phyloP scores from a whole-genome alignment of 495 filamentous ascomycete genomes.

The Elasticomyces elasticus region DNA sequence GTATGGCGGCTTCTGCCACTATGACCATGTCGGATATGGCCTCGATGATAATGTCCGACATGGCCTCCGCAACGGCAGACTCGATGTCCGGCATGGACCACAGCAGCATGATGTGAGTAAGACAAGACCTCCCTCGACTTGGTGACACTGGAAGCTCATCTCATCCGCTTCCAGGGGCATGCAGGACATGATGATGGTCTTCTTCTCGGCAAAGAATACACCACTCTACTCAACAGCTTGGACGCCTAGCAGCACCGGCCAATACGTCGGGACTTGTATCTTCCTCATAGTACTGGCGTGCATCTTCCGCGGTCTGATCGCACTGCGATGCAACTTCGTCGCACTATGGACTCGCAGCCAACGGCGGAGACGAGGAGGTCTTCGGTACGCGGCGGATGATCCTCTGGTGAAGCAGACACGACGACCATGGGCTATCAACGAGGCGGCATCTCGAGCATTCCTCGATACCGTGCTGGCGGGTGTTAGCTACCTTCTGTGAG shows the following conservation, averaged over 20 bases:
- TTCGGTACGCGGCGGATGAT: neutral
- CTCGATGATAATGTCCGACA: slow-evolving; percentile 4
- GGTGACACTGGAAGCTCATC: no score
- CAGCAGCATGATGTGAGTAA: slow-evolving; percentile 2
- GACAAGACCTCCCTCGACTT: no score
- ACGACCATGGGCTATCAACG: slow-evolving; percentile 10
- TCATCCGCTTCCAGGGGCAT: no score
- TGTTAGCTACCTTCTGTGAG: slow-evolving; percentile 82
- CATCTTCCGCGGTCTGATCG: slow-evolving; percentile 57
- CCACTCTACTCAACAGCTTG: slow-evolving; percentile 64
- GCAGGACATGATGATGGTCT: slow-evolving; percentile 34
- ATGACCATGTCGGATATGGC: slow-evolving; percentile 1
- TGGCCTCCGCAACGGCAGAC: neutral
- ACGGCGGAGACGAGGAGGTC: neutral
- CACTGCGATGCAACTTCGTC: slow-evolving; percentile 30
- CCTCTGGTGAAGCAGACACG: neutral
- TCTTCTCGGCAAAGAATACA: slow-evolving; percentile 54
- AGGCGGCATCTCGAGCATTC: slow-evolving; percentile 37
- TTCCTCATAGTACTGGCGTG: slow-evolving; percentile 67
- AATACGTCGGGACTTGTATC: slow-evolving; percentile 77
- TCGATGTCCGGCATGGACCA: slow-evolving; percentile 5
- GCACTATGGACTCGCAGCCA: neutral
- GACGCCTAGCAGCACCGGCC: slow-evolving; percentile 55
- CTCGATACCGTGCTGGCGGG: slow-evolving; percentile 60
- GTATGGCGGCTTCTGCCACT: slow-evolving; percentile 4